Conservation (phyloP, 148 eudicot genomes). For the Heliosperma pusillum region DNA sequence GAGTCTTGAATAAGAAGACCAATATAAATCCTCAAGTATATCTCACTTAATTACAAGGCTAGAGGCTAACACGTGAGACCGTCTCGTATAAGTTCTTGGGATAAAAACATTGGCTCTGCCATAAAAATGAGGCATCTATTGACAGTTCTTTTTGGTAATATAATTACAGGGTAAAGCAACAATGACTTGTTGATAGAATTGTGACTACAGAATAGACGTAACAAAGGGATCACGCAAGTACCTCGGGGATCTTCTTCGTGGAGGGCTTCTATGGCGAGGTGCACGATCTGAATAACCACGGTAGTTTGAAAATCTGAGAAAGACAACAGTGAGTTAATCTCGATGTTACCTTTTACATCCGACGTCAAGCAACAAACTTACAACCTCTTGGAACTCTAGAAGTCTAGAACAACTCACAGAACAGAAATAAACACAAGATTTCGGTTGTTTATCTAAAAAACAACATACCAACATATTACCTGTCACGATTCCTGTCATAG, state of each 20-base stretch:
- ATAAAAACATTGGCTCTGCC: neutral
- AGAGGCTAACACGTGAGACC: too few species aligned
- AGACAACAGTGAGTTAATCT: constrained; percentile 12
- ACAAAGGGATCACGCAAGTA: constrained; percentile 18
- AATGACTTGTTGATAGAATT: neutral
- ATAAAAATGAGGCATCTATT: neutral
- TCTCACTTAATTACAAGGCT: too few species aligned
- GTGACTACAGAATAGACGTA: neutral
- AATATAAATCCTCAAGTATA: too few species aligned
- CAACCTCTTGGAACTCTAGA: neutral
- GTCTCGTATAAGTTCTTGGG: neutral
- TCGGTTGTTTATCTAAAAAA: neutral
- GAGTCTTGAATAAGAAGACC: too few species aligned
- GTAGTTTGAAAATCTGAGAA: constrained; percentile 57
- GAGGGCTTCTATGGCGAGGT: constrained; percentile 68
- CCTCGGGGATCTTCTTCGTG: constrained; percentile 91
- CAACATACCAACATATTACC: constrained; percentile 36
- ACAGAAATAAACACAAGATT: neutral
- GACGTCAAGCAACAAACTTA: neutral
- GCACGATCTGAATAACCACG: constrained; percentile 62
- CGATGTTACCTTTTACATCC: neutral
- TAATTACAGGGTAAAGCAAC: neutral
- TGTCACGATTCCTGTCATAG: constrained; percentile 58
- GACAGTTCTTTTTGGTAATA: neutral
- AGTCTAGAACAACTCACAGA: neutral